Base-by-base conservation (phyloP, 2,329 filamentous ascomycete species). In the Fusarium continuum region DNA sequence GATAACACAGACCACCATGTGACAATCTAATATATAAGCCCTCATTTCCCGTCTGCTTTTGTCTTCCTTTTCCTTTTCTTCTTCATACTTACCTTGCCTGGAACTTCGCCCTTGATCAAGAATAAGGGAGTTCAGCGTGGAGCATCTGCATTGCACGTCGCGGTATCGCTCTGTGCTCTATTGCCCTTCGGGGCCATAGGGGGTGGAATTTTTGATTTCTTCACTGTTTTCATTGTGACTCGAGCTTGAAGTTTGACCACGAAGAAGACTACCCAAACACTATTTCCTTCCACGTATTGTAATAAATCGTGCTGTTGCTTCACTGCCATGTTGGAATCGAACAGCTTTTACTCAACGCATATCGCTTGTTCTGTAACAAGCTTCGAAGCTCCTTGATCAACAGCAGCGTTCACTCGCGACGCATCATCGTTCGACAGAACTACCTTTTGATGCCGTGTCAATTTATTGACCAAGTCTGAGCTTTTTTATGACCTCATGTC, bases 51-150 rank as follows among this genome's bases (percentile, higher is more conserved):
- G 38, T 14, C 7, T 8, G 5, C 20, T 53, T 49, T 19, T 53
- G 26, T 13, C 39, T 13, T 0, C 22, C 34, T 49, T 53, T 29
- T 39, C 28, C 39, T 20, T 53, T 53, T 53, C 34, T 22, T 49
- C 50, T 53, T 53, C 50, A 53, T 53, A 53, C 50, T 53, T 53
- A 53, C 50, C 50, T 53, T 51, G 48, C 48, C 48, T 51, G 48
- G 48, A 51, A 51, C 48, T 51, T 49, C 10, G 26, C 48, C 39
- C 48, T 35, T 28, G 48, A 45, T 51, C 48, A 51, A 23, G 31
- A 51, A 51, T 51, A 45, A 35, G 48, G 39, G 48, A 36, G 48
- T 51, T 51, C 48, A 51, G 48, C 31, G 39, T 51, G 31, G 48
- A 44, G 48, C 48, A 32, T 32, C 50, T 53, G 50, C 50, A 53